These are phyloP conservation scores for Cyberlindnera japonica DNA, from an alignment of 805 yeast genomes.

Conservation along the genomic window DNA sequence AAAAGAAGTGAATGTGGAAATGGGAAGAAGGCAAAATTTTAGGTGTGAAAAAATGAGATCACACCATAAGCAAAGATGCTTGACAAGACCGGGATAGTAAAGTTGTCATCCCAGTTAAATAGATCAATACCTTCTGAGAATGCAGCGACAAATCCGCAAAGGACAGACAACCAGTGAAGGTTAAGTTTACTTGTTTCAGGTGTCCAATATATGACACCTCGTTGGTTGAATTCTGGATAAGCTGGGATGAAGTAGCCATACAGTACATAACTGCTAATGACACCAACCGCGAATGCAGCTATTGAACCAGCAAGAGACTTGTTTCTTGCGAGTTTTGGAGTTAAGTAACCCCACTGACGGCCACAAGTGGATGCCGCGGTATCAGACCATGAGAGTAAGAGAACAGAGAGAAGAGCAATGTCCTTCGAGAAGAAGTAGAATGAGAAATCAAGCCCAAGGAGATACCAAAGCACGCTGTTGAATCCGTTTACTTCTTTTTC, in stretches of 20 bases:
- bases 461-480: constrained; percentile 88
- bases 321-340: constrained; percentile 68
- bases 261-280: constrained; percentile 56
- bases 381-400: constrained; percentile 93
- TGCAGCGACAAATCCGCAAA: constrained; percentile 81
- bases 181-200: constrained; percentile 55
- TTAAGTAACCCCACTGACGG: constrained; percentile 75
- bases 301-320: constrained; percentile 88
- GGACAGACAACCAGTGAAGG: constrained; percentile 48
- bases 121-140: constrained; percentile 81
- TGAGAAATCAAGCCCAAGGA: constrained; percentile 72
- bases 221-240: constrained; percentile 49
- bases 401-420: constrained; percentile 67
- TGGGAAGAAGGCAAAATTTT: too few species aligned
- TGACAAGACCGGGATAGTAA: constrained; percentile 89
- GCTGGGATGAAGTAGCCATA: constrained; percentile 73
- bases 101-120: constrained; percentile 81
- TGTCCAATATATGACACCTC: constrained; percentile 64
- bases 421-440: constrained; percentile 75
- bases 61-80: constrained; percentile 57
- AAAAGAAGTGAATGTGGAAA: too few species aligned
- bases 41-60: constrained; percentile 34
- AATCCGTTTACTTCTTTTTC: constrained; percentile 66
- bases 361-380: constrained; percentile 96
- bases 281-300: constrained; percentile 80